Conservation (phyloP, 768 basidiomycete species). For the Psilocybe cubensis region DNA sequence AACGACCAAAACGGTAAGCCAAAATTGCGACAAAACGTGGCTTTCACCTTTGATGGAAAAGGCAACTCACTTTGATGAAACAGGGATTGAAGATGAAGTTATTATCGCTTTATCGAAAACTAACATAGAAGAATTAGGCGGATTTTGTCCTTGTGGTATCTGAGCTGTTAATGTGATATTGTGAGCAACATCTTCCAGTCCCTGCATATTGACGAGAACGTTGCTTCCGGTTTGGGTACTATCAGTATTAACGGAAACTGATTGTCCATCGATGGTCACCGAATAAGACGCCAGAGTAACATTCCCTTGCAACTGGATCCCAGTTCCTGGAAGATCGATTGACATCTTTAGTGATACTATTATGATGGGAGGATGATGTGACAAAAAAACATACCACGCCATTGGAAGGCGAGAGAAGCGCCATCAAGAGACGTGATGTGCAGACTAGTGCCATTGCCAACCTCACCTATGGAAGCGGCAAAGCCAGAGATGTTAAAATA, state of each 20-base stretch:
- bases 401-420: constrained; percentile 57
- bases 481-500: constrained; percentile 58
- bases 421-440: constrained; percentile 67
- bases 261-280: constrained; percentile 55
- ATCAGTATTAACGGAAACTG: constrained; percentile 17
- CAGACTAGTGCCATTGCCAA: constrained; percentile 57
- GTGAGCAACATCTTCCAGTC: constrained; percentile 54
- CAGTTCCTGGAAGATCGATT: constrained; percentile 55
- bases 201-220: constrained; percentile 52
- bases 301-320: constrained; percentile 62
- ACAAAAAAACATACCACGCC: constrained; percentile 55
- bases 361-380: background rate
- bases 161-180: constrained; percentile 56
- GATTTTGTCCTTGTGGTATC: constrained; percentile 29
- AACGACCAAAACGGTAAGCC: constrained; percentile 11
- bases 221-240: constrained; percentile 32
- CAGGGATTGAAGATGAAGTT: constrained; percentile 35
- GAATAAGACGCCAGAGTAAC: constrained; percentile 46
- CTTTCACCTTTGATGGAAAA: background rate
- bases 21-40: constrained; percentile 3
- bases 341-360: constrained; percentile 1
- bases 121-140: constrained; percentile 41
- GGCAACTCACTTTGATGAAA: constrained; percentile 36
- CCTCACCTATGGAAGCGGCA: constrained; percentile 38
- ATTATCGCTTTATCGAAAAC: constrained; percentile 63